These are phyloP conservation scores for Leishmania martiniquensis DNA, from an alignment of 208 protist species.

Conservation along the genomic window DNA sequence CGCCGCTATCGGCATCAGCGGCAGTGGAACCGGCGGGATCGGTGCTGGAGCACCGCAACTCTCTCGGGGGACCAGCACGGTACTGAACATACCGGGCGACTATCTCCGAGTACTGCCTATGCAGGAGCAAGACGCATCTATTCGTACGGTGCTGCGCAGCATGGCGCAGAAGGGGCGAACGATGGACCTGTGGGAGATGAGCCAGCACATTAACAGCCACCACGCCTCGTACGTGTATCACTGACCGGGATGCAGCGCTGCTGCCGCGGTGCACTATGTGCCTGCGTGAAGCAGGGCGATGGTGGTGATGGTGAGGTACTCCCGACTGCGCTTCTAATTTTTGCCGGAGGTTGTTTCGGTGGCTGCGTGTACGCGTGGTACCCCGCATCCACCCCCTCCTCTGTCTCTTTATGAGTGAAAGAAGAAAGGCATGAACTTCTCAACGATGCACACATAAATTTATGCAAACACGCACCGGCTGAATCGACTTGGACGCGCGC, in stretches of 20 bases:
- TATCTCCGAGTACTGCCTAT: slow-evolving; percentile 25
- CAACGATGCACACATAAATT: neutral
- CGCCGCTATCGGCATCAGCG: neutral
- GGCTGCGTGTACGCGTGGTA: neutral
- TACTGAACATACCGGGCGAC: slow-evolving; percentile 22
- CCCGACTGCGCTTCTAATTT: neutral
- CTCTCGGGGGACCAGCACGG: neutral
- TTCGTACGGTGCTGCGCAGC: slow-evolving; percentile 36
- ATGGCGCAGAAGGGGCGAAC: slow-evolving; percentile 31
- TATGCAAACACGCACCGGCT: neutral
- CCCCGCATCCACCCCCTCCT: neutral
- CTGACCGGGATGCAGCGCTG: neutral
- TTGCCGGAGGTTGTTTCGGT: neutral
- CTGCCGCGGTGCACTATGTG: neutral
- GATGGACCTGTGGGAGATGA: slow-evolving; percentile 26
- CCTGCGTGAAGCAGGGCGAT: neutral
- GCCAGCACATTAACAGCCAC: slow-evolving; percentile 20
- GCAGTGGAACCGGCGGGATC: neutral
- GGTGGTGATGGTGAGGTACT: neutral
- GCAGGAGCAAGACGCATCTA: slow-evolving; percentile 29
- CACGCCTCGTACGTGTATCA: slow-evolving; percentile 24
- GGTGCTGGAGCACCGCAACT: neutral
- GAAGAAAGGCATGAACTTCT: too few species aligned
- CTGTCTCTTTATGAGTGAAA: neutral
- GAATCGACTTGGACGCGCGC: neutral